A percentile compares a stretch with the other conserved stretches of the same genome.
phyloP scores from a whole-genome alignment of 257 asterid genomes.

The Echium plantagineum region DNA sequence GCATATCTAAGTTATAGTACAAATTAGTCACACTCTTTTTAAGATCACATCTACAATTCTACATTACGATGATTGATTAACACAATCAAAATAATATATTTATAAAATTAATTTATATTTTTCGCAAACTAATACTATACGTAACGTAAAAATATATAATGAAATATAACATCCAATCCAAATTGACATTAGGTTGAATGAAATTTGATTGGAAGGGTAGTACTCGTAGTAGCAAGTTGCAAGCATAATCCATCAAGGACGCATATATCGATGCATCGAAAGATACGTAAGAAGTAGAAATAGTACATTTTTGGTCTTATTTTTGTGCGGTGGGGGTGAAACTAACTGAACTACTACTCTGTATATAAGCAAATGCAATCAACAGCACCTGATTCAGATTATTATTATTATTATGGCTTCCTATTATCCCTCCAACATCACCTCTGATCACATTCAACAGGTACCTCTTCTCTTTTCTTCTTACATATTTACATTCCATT shows the following conservation, averaged over 20 bases:
- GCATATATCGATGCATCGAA: background rate
- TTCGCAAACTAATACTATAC: no score
- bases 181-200: no score
- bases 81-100: no score
- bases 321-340: background rate
- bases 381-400: constrained; percentile 98
- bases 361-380: constrained; percentile 18
- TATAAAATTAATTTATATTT: no score
- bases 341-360: background rate
- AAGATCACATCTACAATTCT: no score
- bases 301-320: background rate
- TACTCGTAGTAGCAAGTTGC: no score
- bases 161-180: no score
- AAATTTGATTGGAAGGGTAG: no score
- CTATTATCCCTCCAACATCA: constrained; percentile 90
- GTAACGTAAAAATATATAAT: no score
- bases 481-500: background rate
- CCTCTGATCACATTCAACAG: constrained; percentile 99
- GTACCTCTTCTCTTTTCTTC: constrained; percentile 18
- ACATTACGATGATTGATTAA: no score
- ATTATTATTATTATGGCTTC: constrained; percentile 51
- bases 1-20: no score
- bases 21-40: no score
- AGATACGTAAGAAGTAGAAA: background rate
- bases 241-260: background rate